Percentiles rank a stretch among this genome's conserved stretches.
phyloP scores from a whole-genome alignment of 176 grass and related monocot species.

The Triticum dicoccoides region DNA sequence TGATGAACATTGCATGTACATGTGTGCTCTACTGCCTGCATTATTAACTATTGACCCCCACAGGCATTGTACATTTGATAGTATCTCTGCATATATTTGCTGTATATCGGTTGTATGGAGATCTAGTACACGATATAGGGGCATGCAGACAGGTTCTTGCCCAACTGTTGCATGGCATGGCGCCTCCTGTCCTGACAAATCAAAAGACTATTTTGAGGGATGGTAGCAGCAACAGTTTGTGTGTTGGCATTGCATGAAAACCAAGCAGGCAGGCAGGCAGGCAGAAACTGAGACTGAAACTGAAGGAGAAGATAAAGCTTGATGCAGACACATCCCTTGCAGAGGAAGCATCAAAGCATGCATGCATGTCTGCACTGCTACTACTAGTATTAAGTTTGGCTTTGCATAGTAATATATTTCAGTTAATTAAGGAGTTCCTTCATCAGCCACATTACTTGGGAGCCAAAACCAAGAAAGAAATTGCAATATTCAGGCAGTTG shows the following conservation, averaged over 20 bases:
- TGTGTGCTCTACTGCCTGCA: neutral
- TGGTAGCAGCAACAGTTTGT: neutral
- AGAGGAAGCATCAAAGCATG: constrained; percentile 23
- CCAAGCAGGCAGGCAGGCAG: constrained; percentile 18
- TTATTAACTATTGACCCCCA: constrained; percentile 27
- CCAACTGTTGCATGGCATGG: constrained; percentile 5
- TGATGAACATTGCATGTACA: neutral
- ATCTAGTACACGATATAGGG: constrained; percentile 14
- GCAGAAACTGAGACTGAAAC: neutral
- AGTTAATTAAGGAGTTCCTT: neutral
- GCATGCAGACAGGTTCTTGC: constrained; percentile 25
- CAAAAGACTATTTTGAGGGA: neutral
- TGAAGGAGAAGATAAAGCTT: constrained; percentile 34
- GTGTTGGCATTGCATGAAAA: constrained; percentile 29
- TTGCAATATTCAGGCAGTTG: constrained; percentile 15
- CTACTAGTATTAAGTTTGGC: neutral
- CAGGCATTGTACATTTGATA: neutral
- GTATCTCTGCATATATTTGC: neutral
- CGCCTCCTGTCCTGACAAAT: neutral
- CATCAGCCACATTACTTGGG: neutral
- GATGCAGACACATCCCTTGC: constrained; percentile 34
- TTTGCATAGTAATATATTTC: neutral
- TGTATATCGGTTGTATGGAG: neutral
- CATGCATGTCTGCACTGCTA: constrained; percentile 1
- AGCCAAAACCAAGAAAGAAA: neutral